Evolutionary conservation across 116 monocot species (phyloP).

Genomic region (Iris pallida): DNA sequence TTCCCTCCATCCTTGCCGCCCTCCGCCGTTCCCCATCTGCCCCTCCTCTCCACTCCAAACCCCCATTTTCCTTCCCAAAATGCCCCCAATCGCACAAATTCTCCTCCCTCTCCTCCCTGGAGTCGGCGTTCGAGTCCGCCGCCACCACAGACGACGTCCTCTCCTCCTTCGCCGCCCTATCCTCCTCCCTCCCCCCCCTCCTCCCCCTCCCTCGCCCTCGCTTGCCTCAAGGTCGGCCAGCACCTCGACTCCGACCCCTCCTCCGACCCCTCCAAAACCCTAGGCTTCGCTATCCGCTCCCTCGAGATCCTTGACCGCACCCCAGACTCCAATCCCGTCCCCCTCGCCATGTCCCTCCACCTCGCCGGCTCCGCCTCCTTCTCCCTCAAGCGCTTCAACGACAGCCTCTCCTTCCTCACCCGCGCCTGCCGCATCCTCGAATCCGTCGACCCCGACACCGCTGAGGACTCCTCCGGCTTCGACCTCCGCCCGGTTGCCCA

Average conservation of each 20-base stretch:
- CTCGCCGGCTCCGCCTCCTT: conserved; percentile 57
- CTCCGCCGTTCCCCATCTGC: background rate
- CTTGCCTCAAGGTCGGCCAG: conserved; percentile 88
- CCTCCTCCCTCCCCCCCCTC: conserved; percentile 7
- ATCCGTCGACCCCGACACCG: background rate
- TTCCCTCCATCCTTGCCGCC: background rate
- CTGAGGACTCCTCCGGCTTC: conserved; percentile 26
- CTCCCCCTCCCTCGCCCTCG: conserved; percentile 50
- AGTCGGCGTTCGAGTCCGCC: conserved; percentile 77
- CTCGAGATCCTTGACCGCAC: conserved; percentile 45
- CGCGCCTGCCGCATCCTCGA: conserved; percentile 53
- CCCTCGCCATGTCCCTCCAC: conserved; percentile 74
- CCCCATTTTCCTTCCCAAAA: conserved; percentile 1
- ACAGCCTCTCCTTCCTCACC: conserved; percentile 68
- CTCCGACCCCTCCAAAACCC: conserved; percentile 40
- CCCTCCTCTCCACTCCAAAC: background rate
- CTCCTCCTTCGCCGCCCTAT: conserved; percentile 58
- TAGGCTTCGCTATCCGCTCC: conserved; percentile 50
- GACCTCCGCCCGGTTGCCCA: conserved; percentile 63
- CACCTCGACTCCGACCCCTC: conserved; percentile 57
- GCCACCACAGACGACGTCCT: conserved; percentile 63
- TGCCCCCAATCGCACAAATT: background rate
- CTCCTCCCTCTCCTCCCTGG: conserved; percentile 19
- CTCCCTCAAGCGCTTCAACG: conserved; percentile 51
- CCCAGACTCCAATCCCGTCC: conserved; percentile 22